Conservation (phyloP, 768 basidiomycete species). For the Calocera viscosa region DNA sequence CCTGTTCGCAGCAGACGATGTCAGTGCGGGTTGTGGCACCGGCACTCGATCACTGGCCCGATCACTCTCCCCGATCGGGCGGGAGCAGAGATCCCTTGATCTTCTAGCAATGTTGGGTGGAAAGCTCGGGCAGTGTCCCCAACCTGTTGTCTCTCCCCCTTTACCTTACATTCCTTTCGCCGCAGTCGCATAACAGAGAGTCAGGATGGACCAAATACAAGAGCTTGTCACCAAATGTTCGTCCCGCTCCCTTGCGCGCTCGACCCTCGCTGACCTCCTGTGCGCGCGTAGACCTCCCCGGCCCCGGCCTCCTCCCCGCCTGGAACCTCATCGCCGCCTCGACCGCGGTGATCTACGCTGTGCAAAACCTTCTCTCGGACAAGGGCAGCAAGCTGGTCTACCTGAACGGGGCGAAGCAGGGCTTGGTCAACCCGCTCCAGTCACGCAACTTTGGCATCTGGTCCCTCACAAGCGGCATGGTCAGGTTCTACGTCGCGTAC, state of each 20-base stretch:
- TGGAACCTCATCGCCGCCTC: conserved; percentile 78
- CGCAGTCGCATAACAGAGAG: neutral
- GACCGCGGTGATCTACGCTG: conserved; percentile 71
- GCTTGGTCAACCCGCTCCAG: conserved; percentile 65
- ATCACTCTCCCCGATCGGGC: no score
- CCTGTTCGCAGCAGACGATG: no score
- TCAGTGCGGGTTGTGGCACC: no score
- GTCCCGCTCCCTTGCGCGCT: neutral
- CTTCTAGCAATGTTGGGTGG: no score
- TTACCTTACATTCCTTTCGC: neutral
- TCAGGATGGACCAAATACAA: neutral
- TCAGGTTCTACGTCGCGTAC: conserved; percentile 82
- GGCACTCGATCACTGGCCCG: no score
- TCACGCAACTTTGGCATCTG: conserved; percentile 83
- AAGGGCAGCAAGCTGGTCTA: conserved; percentile 72
- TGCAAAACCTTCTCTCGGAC: conserved; percentile 69
- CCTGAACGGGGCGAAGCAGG: conserved; percentile 31
- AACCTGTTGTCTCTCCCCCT: neutral
- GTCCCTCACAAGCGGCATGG: conserved; percentile 74
- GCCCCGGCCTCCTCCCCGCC: conserved; percentile 60
- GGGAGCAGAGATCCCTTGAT: no score
- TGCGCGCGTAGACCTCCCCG: conserved; percentile 25
- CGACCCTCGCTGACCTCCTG: neutral
- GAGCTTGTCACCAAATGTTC: neutral
- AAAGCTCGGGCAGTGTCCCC: no score